Evolutionary conservation across 1,139 yeast genomes (phyloP), one percentile per base, ranked within the genome.

Genomic region (Arxiozyma bovina): DNA sequence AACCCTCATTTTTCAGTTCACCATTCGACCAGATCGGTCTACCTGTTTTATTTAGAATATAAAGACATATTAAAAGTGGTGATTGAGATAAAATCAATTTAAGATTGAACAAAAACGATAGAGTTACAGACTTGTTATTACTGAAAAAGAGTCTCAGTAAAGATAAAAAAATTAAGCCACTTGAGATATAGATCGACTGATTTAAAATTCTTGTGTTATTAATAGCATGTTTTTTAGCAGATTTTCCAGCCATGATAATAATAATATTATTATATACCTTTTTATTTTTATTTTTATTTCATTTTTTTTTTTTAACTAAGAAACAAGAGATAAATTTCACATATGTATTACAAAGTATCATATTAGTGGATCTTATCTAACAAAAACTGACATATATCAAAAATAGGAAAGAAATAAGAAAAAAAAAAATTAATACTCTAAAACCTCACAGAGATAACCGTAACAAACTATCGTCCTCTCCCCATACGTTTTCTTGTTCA

Each of bases 11-110:
- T 48, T 42, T 40, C 34, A 30, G 18, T 17, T 38, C 43, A 21
- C 42, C 45, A 12, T 57, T 51, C 27, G 56, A 61, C 52, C 59
- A 63, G 15, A 45, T 54, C 1, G 71, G 71, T 53, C 70, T 61
- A 3, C 69, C 70, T 20, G 62, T 57, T 45, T 55, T 60, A 43
- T 67, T 70, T 40, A 68, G 51, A 12, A 62, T 57, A 50, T 63
- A 67, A 11, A 65, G n/a, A 45, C 67, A 60, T 17, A 54, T 58
- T 0, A 58, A 18, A 47, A 64, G 21, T n/a, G 70, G 70, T 18
- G 55, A 30, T 51, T 68, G 65, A 47, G 63, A 53, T 5, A 61
- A 3, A 3, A 57, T 48, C 50, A 58, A 59, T 54, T 55, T 59
- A n/a, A 61, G 15, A 51, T 43, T 41, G 3, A 48, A 45, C 1